A percentile compares a stretch with the other conserved stretches of the same genome.
Conservation (phyloP, 2,329 filamentous ascomycete genomes). For the Cladosporium sphaerospermum region DNA sequence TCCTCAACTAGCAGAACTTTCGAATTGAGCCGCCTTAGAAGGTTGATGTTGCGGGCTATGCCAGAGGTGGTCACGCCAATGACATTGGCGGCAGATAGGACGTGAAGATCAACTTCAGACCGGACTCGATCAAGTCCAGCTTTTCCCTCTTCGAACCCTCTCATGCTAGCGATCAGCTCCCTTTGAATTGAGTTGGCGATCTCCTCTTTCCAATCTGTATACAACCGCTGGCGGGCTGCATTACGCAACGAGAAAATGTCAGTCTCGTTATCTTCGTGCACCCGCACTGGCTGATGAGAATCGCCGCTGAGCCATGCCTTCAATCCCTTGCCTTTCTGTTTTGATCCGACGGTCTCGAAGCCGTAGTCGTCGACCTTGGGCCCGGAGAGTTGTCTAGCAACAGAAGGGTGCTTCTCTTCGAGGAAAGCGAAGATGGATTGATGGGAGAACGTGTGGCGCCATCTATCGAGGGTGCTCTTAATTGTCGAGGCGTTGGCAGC, state of each 20-base stretch:
- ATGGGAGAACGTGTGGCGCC: neutral
- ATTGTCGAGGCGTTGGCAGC: slow-evolving; percentile 2
- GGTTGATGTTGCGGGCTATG: slow-evolving; percentile 46
- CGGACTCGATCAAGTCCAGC: slow-evolving; percentile 23
- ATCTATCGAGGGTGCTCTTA: neutral
- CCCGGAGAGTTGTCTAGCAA: slow-evolving; percentile 20
- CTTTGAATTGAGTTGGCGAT: slow-evolving; percentile 12
- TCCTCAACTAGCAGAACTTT: slow-evolving; percentile 64
- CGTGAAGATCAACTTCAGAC: slow-evolving; percentile 34
- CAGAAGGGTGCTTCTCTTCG: slow-evolving; percentile 14
- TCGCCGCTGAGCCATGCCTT: neutral
- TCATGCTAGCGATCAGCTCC: slow-evolving; percentile 17
- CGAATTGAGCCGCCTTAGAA: slow-evolving; percentile 44
- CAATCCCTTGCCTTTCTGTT: neutral
- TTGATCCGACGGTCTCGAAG: slow-evolving; percentile 7
- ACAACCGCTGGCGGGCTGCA: slow-evolving; percentile 2
- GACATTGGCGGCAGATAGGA: slow-evolving; percentile 41
- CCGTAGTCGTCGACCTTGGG: slow-evolving; percentile 21
- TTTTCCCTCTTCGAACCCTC: slow-evolving; percentile 16
- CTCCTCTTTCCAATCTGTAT: slow-evolving; percentile 14
- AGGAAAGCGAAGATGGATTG: slow-evolving; percentile 13
- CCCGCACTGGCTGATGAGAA: neutral
- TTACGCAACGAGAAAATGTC: neutral
- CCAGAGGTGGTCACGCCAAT: slow-evolving; percentile 58
- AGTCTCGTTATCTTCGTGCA: neutral